These are phyloP conservation scores for Leccinellum albellum DNA, from an alignment of 768 basidiomycete species.

Conservation along the genomic window DNA sequence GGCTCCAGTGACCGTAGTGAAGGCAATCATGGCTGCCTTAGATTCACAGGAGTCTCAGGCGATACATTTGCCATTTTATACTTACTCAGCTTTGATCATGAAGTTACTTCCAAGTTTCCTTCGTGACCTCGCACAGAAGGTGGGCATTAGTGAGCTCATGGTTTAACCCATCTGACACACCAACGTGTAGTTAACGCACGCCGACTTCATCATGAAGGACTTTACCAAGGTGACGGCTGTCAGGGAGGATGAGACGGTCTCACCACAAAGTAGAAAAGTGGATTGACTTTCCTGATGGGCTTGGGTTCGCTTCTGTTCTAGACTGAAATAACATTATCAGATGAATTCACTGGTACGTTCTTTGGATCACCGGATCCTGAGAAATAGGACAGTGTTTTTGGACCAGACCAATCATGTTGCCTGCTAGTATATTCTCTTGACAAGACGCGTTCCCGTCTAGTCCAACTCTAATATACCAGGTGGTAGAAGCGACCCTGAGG, in stretches of 20 bases:
- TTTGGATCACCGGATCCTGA: neutral
- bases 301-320: neutral
- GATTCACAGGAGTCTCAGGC: slow-evolving; percentile 75
- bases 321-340: neutral
- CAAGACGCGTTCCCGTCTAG: neutral
- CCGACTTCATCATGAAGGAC: slow-evolving; percentile 66
- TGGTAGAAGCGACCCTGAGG: too few relatives aligned
- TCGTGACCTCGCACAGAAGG: slow-evolving; percentile 75
- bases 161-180: slow-evolving; percentile 7
- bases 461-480: too few relatives aligned
- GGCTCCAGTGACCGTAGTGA: slow-evolving; percentile 70
- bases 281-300: slow-evolving; percentile 1
- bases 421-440: neutral
- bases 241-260: slow-evolving; percentile 49
- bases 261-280: slow-evolving; percentile 8
- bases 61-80: slow-evolving; percentile 71
- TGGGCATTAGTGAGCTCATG: slow-evolving; percentile 28
- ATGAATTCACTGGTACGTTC: neutral
- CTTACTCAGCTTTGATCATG: slow-evolving; percentile 54
- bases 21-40: slow-evolving; percentile 74
- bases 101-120: slow-evolving; percentile 65
- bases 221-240: slow-evolving; percentile 65
- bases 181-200: slow-evolving; percentile 52
- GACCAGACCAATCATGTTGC: neutral
- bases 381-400: neutral